Evolutionary conservation across 371 early-diverging fungal species (phyloP).

Genomic region (Lichtheimia ramosa): DNA sequence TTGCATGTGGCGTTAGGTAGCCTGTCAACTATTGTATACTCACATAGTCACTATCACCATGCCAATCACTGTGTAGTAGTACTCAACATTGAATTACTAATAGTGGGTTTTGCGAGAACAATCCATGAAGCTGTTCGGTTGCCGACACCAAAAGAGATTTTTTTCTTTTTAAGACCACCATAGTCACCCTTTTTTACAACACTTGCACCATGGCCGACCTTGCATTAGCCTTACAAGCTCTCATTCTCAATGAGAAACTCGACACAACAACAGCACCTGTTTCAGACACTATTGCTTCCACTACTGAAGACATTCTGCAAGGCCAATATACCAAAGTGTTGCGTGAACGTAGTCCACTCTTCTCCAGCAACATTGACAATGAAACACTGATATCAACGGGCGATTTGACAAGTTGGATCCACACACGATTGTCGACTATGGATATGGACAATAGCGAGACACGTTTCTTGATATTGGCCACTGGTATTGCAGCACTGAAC

Average conservation of each 20-base stretch:
- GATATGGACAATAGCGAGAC: conserved; percentile 4
- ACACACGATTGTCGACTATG: conserved; percentile 12
- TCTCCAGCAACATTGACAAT: conserved; percentile 9
- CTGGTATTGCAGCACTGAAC: conserved; percentile 60
- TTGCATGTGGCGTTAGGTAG: too few relatives aligned
- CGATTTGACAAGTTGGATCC: conserved; percentile 26
- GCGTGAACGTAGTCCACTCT: conserved; percentile 23
- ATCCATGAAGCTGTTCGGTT: too few relatives aligned
- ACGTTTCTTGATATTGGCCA: conserved; percentile 34
- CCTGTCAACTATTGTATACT: too few relatives aligned
- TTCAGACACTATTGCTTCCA: background rate
- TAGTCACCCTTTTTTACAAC: too few relatives aligned
- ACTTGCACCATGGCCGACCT: background rate
- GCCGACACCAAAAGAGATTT: too few relatives aligned
- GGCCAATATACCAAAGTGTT: conserved; percentile 36
- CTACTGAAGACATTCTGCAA: conserved; percentile 21
- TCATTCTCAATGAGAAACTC: conserved; percentile 15
- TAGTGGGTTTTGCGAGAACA: too few relatives aligned
- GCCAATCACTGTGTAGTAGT: too few relatives aligned
- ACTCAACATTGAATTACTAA: too few relatives aligned
- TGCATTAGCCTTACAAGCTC: conserved; percentile 13
- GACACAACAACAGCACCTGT: background rate
- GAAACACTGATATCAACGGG: conserved; percentile 9
- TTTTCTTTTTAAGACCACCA: too few relatives aligned
- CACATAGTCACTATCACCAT: too few relatives aligned